Evolutionary conservation across 2,329 filamentous ascomycete genomes (phyloP), one percentile per base, ranked within the genome.

Genomic region (Aspergillus fructus): DNA sequence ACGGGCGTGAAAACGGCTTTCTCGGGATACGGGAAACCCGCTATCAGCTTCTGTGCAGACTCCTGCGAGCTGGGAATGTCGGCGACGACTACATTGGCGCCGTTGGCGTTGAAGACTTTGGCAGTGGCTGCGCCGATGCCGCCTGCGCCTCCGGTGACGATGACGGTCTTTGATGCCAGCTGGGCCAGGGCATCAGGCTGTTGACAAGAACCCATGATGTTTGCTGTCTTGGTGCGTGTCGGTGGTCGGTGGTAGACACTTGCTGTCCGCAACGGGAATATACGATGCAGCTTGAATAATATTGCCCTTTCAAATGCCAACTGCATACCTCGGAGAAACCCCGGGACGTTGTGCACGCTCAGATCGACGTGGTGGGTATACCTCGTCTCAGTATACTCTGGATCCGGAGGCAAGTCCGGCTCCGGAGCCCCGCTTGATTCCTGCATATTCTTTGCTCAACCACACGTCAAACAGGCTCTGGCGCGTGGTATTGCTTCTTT

Each of bases 101-200:
- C 74, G 15, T 71, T 62, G 2, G 60, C 48, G 58, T 76, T 66
- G 65, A 74, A 76, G 12, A 71, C 56, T 13, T 64, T 64, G 23
- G 74, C 71, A n/a, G 71, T 76, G 61, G 73, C 73, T 1, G 71
- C 71, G 15, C 76, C 76, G 47, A 79, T 79, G 30, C 75, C 76
- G 4, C 70, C 66, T 3, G 76, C 76, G 21, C 70, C 72, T 8
- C 76, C 76, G 3, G 76, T 78, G 41, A 79, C 66, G 34, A 78
- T 66, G 17, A 72, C 70, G 5, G 74, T 77, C n/a, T 52, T 52
- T 9, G 30, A 37, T n/a, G 30, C 5, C 11, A 49, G 46, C 33
- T 39, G 9, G 30, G 30, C 5, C 3, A 23, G 17, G 46, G 17
- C 9, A 17, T 37, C 3, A 5, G n/a, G 19, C 27, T 27, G 27